Evolutionary conservation across 495 filamentous ascomycete genomes (phyloP).

Genomic region (Aspergillus indologenus): DNA sequence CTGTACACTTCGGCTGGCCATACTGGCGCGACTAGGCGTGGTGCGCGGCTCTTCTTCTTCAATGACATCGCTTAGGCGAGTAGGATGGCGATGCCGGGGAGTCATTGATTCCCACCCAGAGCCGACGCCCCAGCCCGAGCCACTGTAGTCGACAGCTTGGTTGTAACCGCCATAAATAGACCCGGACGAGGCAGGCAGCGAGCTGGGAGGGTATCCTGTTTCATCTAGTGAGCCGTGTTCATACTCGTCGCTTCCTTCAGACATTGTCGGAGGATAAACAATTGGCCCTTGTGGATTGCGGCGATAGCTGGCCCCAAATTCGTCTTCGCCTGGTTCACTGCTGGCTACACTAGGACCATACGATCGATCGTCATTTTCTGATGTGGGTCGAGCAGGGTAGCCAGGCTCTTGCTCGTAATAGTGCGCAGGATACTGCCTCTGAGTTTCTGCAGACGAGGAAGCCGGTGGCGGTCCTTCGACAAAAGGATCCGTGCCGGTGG

Average conservation of each 20-base stretch:
- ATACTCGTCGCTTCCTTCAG: slow-evolving; percentile 54
- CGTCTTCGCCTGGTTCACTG: slow-evolving; percentile 55
- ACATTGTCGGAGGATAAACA: slow-evolving; percentile 34
- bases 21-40: slow-evolving; percentile 54
- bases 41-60: slow-evolving; percentile 65
- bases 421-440: slow-evolving; percentile 28
- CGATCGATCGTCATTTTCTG: slow-evolving; percentile 48
- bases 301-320: slow-evolving; percentile 51
- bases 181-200: slow-evolving; percentile 30
- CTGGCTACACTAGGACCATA: slow-evolving; percentile 49
- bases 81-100: slow-evolving; percentile 91
- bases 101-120: slow-evolving; percentile 71
- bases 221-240: slow-evolving; percentile 47
- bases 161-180: slow-evolving; percentile 30
- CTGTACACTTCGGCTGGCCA: slow-evolving; percentile 33
- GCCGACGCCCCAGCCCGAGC: slow-evolving; percentile 60
- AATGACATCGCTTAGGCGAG: slow-evolving; percentile 87
- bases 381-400: slow-evolving; percentile 34
- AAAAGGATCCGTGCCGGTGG: slow-evolving; percentile 61
- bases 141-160: slow-evolving; percentile 51
- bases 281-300: slow-evolving; percentile 46
- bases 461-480: slow-evolving; percentile 33
- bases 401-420: slow-evolving; percentile 48
- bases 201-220: slow-evolving; percentile 41
- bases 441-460: slow-evolving; percentile 26